Percentiles rank a stretch among this genome's conserved stretches.
phyloP scores from a whole-genome alignment of 2,329 filamentous ascomycete genomes.

The Ambrosiella xylebori region DNA sequence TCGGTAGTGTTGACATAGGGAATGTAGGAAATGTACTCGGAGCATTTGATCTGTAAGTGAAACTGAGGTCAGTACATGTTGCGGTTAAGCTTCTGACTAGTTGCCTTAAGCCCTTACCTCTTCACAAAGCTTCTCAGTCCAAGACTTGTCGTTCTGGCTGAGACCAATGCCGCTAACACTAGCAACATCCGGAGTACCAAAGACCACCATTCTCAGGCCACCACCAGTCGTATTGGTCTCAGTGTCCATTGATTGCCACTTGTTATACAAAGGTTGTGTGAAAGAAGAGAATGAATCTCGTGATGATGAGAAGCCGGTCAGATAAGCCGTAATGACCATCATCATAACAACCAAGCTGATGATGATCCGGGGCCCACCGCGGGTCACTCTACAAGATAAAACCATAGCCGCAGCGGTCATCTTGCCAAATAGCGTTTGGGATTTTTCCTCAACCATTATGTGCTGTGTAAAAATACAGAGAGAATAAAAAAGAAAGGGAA shows the following conservation, averaged over 20 bases:
- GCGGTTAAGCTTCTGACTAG: neutral
- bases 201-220: conserved; percentile 32
- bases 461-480: neutral
- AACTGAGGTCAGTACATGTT: neutral
- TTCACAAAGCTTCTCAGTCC: conserved; percentile 32
- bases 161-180: conserved; percentile 13
- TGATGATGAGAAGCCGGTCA: conserved; percentile 14
- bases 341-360: conserved; percentile 17
- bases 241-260: conserved; percentile 16
- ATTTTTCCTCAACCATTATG: conserved; percentile 8
- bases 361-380: conserved; percentile 20
- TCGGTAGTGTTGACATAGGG: conserved; percentile 25
- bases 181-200: conserved; percentile 30
- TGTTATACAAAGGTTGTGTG: conserved; percentile 11
- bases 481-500: neutral
- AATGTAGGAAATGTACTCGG: conserved; percentile 28
- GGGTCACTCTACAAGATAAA: conserved; percentile 26
- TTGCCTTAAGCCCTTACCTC: conserved; percentile 22
- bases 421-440: neutral
- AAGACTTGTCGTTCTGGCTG: conserved; percentile 18
- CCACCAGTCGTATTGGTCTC: conserved; percentile 17
- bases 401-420: conserved; percentile 13
- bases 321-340: conserved; percentile 17
- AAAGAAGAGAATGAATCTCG: conserved; percentile 9
- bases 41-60: conserved; percentile 27